These are phyloP conservation scores for Aspergillus luchuensis DNA, from an alignment of 2,329 filamentous ascomycete genomes.

Conservation along the genomic window DNA sequence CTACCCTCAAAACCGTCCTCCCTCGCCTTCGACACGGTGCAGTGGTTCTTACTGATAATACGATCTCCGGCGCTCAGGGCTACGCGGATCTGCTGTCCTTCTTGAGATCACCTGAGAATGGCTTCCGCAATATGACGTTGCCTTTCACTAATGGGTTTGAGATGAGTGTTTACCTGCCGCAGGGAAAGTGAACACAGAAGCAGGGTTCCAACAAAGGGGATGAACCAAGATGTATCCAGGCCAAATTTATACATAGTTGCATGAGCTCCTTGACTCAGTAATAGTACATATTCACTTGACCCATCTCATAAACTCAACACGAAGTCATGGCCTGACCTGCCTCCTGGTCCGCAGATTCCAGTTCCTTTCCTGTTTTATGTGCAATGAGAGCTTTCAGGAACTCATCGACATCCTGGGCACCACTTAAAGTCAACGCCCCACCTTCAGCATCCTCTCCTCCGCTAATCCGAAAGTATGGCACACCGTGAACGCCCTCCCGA, in stretches of 20 bases:
- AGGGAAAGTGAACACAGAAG: no score
- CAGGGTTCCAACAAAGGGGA: no score
- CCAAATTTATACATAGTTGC: no score
- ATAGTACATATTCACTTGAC: no score
- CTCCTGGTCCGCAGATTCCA: not conserved
- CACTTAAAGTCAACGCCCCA: not conserved
- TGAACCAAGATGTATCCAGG: no score
- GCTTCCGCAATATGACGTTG: constrained; percentile 54
- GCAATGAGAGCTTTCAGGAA: constrained; percentile 22
- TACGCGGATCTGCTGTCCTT: constrained; percentile 52
- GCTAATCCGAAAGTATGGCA: constrained; percentile 24
- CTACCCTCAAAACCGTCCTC: constrained; percentile 40
- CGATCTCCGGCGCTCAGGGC: constrained; percentile 28
- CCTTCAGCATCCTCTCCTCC: constrained; percentile 12
- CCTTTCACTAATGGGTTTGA: constrained; percentile 54
- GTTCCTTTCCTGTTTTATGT: not conserved
- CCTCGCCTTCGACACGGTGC: constrained; percentile 40
- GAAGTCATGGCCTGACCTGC: not conserved
- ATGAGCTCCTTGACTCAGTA: no score
- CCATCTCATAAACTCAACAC: no score
- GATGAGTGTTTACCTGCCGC: constrained; percentile 43
- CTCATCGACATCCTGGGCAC: constrained; percentile 21
- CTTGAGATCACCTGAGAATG: constrained; percentile 49
- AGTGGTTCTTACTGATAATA: constrained; percentile 44
- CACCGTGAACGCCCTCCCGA: constrained; percentile 15